Evolutionary conservation across 345 rosid genomes (phyloP), one percentile per base, ranked within the genome.

Genomic region (Boechera stricta): DNA sequence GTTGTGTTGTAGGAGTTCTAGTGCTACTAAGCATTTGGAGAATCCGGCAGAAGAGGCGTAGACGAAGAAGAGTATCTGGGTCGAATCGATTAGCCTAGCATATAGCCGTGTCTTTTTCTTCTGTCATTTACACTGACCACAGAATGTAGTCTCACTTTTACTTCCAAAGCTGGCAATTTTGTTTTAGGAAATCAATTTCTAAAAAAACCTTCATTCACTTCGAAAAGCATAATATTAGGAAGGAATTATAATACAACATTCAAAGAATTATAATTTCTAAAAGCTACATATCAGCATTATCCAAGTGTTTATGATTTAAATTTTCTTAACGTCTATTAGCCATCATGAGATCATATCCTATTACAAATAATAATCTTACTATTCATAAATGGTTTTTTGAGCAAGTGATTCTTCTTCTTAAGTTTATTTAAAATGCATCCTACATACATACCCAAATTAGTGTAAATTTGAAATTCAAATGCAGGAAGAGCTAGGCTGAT

Each of bases 11-110:
- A 92, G 99, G 99, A 51, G 24, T 86, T 67, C 45, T 94, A 67
- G 69, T 94, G 49, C 36, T 94, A 51, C 41, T 84, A 70, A 88
- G 98, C 82, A 82, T 95, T 24, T 89, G 93, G 94, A 83, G 97
- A 75, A 83, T 92, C 72, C 82, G 89, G 33, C 99, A 90, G 64
- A 89, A 68, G 79, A 84, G 97, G 9, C 90, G 94, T 6, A 78
- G 89, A 69, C 82, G 90, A 72, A 88, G 92, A 80, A 88, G 89
- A 82, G 82, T 84, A 69, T 82, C 97, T 16, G 88, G 82, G 21
- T 77, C 89, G 1, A 78, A 80, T 80, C 87, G 98, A 53, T 53
- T 44, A 73, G 52, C 63, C 26, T 77, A 77, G 67, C 77, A 39
- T 59, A 12, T 72, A 73, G 77, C 56, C 9, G 16, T 63, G 70